Percentiles rank a stretch among this genome's conserved stretches.
Evolutionary conservation across 2,329 filamentous ascomycete species (phyloP).

Genomic region (Colletotrichum siamense): DNA sequence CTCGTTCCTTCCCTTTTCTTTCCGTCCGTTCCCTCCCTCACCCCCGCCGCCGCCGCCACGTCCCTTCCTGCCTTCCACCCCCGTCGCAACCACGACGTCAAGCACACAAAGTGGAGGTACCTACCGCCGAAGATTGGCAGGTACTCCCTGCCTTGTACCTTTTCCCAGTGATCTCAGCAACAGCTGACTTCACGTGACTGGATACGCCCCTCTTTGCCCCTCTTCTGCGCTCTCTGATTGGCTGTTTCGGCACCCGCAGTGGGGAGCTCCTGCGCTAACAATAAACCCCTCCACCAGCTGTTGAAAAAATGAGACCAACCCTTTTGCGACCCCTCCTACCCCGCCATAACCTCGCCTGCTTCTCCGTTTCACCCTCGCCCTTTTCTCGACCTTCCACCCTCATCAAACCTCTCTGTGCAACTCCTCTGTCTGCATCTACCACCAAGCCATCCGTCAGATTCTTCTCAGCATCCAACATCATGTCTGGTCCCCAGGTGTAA

Average conservation of each 20-base stretch:
- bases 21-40: neutral
- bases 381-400: constrained; percentile 27
- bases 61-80: neutral
- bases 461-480: constrained; percentile 70
- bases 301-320: constrained; percentile 28
- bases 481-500: constrained; percentile 74
- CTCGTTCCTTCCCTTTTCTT: neutral
- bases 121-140: neutral
- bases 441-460: constrained; percentile 39
- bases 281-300: constrained; percentile 25
- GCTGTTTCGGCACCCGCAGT: constrained; percentile 6
- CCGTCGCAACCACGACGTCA: neutral
- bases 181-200: constrained; percentile 19
- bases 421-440: constrained; percentile 23
- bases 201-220: neutral
- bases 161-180: constrained; percentile 18
- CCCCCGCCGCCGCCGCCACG: neutral
- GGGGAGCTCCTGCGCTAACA: constrained; percentile 25
- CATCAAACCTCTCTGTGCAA: constrained; percentile 22
- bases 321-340: constrained; percentile 27
- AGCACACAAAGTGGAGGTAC: neutral
- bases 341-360: constrained; percentile 26
- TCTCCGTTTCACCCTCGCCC: constrained; percentile 26
- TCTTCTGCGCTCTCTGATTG: neutral
- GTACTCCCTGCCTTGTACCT: constrained; percentile 9